phyloP scores from a whole-genome alignment of 2,329 filamentous ascomycete species.

The Trichoderma sp. region DNA sequence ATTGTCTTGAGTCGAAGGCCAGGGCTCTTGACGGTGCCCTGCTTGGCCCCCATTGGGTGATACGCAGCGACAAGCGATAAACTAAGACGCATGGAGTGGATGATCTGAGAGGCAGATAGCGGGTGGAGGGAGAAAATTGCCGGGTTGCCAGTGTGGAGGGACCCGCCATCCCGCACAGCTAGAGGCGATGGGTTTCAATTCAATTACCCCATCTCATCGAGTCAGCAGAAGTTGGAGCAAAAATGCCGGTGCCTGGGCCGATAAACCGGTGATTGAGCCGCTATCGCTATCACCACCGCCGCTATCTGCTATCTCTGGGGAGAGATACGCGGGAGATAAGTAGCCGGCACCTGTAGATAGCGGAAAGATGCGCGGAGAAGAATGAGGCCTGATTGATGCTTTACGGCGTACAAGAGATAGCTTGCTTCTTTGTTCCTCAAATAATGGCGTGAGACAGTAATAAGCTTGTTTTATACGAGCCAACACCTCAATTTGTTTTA shows the following conservation, averaged over 20 bases:
- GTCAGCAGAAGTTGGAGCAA: slow-evolving; percentile 36
- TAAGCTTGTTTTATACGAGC: not conserved
- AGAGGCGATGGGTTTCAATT: not conserved
- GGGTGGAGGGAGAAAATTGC: not conserved
- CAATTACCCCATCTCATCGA: slow-evolving; percentile 50
- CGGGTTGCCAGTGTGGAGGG: slow-evolving; percentile 6
- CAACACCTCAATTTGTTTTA: not conserved
- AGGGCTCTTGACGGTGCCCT: not conserved
- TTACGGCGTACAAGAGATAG: not conserved
- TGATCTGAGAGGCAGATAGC: slow-evolving; percentile 8
- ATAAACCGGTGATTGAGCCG: slow-evolving; percentile 9
- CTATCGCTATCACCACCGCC: not conserved
- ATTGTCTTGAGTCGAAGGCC: not conserved
- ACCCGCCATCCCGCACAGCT: slow-evolving; percentile 14
- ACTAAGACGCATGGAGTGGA: not conserved
- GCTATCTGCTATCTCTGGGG: slow-evolving; percentile 20
- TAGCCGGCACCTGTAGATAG: not conserved
- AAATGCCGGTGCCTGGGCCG: not conserved
- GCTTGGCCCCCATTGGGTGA: slow-evolving; percentile 4
- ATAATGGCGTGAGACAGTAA: not conserved
- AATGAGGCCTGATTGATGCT: not conserved
- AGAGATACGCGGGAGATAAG: slow-evolving; percentile 16
- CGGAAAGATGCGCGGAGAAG: not conserved
- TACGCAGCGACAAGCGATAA: slow-evolving; percentile 1
- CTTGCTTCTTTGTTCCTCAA: not conserved